phyloP scores from a whole-genome alignment of 352 stramenopile species.

The Phytopythium helicoides region DNA sequence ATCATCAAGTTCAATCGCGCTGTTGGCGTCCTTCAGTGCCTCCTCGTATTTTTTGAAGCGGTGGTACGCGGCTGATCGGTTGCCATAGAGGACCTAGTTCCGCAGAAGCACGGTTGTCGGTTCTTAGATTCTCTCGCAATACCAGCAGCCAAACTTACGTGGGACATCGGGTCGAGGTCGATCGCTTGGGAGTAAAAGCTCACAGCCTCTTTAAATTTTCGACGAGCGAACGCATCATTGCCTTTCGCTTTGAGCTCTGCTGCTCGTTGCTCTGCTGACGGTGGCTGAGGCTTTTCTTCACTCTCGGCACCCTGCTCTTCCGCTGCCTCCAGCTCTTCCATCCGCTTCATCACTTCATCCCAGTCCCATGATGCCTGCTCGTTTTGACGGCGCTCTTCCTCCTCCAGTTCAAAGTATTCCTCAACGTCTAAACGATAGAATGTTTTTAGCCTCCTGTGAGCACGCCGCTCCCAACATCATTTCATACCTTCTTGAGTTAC shows the following conservation, averaged over 20 bases:
- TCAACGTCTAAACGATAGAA: constrained; percentile 55
- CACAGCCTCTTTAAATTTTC: constrained; percentile 75
- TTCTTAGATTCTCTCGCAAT: background rate
- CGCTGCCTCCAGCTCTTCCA: constrained; percentile 77
- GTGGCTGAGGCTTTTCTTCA: constrained; percentile 17
- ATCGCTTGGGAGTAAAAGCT: constrained; percentile 90
- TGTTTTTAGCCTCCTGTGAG: background rate
- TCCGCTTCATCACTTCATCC: constrained; percentile 85
- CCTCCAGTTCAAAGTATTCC: constrained; percentile 84
- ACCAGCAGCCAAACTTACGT: constrained; percentile 35
- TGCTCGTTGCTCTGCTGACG: constrained; percentile 25
- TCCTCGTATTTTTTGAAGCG: constrained; percentile 67
- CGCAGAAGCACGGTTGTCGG: background rate
- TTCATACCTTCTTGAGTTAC: constrained; percentile 59
- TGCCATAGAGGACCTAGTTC: constrained; percentile 84
- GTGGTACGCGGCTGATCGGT: constrained; percentile 73
- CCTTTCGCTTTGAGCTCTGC: constrained; percentile 65
- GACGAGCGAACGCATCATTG: constrained; percentile 72
- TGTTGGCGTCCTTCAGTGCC: constrained; percentile 63
- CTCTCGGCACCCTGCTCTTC: constrained; percentile 38
- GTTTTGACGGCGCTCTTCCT: constrained; percentile 68
- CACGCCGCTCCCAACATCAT: background rate
- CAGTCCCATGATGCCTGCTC: constrained; percentile 70
- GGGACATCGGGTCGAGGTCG: constrained; percentile 55
- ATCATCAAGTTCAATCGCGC: constrained; percentile 55